Conservation (phyloP, 2,329 filamentous ascomycete species). For the Cercospora berteroae region DNA sequence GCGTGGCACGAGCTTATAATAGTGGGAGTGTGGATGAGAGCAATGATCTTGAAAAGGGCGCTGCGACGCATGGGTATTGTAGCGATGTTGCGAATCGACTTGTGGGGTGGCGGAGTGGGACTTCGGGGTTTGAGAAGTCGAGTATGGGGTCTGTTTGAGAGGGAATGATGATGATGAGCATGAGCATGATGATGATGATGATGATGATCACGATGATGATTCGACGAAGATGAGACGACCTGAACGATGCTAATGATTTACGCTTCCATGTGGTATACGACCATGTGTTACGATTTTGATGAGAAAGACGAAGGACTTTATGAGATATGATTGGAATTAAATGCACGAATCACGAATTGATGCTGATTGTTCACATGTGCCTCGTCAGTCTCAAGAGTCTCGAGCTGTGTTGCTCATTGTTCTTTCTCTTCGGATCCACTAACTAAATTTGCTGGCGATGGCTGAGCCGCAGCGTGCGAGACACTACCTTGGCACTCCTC, state of each 20-base stretch:
- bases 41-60: background rate
- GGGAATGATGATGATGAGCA: background rate
- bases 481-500: too few relatives aligned
- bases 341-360: background rate
- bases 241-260: background rate
- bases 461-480: background rate
- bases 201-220: background rate
- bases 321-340: background rate
- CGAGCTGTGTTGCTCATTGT: too few relatives aligned
- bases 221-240: background rate
- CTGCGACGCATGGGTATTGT: background rate
- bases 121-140: background rate
- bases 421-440: too few relatives aligned
- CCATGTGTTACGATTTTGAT: background rate
- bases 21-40: background rate
- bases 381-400: background rate
- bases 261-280: background rate
- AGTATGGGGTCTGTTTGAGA: background rate
- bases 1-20: conserved; percentile 3
- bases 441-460: too few relatives aligned
- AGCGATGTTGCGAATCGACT: conserved; percentile 1
- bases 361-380: background rate
- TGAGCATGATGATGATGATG: background rate
- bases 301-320: background rate
- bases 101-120: background rate